Evolutionary conservation across 2,329 filamentous ascomycete species (phyloP).

Genomic region (Ampelomyces quisqualis): DNA sequence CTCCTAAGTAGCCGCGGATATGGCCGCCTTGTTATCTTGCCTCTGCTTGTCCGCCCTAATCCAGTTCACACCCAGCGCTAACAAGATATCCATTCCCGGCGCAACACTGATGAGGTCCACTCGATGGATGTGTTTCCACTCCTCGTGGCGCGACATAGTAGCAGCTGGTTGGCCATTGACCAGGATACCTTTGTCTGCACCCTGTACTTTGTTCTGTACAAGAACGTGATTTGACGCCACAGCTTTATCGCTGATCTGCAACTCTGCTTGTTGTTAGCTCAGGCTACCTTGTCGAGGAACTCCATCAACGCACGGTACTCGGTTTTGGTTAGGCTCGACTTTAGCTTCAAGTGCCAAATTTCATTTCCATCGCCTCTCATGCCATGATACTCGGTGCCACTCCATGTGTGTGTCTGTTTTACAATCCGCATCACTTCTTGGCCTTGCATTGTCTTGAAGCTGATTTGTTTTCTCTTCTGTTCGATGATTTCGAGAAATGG

Average conservation of each 20-base stretch:
- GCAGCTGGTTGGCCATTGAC: conserved; percentile 13
- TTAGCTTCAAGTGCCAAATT: conserved; percentile 17
- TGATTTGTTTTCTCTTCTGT: conserved; percentile 8
- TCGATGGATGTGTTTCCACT: conserved; percentile 9
- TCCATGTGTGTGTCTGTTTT: conserved; percentile 11
- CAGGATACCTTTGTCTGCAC: conserved; percentile 19
- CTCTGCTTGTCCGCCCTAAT: conserved; percentile 18
- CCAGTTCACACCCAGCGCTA: conserved; percentile 19
- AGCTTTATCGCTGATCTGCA: conserved; percentile 3
- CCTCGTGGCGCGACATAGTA: conserved; percentile 11
- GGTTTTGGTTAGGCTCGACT: conserved; percentile 7
- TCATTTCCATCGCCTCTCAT: conserved; percentile 14
- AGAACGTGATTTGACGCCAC: background rate
- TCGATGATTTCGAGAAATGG: conserved; percentile 17
- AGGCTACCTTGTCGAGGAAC: too few species aligned
- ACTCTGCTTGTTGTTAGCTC: background rate
- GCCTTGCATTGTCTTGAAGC: conserved; percentile 15
- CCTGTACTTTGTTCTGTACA: conserved; percentile 17
- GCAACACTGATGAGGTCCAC: conserved; percentile 17
- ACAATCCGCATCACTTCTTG: conserved; percentile 19
- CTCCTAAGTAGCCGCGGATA: background rate
- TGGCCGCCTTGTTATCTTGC: conserved; percentile 9
- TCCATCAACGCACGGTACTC: conserved; percentile 22
- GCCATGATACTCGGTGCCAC: conserved; percentile 16
- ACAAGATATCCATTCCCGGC: conserved; percentile 24